Evolutionary conservation across 1,139 yeast genomes (phyloP).

Genomic region (Groenewaldozyma sp.): DNA sequence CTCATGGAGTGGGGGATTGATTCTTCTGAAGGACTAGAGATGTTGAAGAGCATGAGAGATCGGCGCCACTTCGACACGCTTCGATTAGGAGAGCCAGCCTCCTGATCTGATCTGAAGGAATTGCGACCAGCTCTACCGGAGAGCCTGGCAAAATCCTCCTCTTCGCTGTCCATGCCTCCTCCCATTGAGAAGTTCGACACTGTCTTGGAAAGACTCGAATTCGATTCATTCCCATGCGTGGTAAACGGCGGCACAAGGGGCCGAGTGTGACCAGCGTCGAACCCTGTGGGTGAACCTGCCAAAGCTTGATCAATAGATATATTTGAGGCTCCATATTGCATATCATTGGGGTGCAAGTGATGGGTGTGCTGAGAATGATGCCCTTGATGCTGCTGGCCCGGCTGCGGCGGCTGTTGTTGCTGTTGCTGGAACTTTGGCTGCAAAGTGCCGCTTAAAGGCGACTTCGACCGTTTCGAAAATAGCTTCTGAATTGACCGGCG

Average conservation of each 20-base stretch:
- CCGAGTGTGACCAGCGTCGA: background rate
- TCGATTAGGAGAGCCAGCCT: conserved; percentile 10
- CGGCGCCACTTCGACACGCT: conserved; percentile 25
- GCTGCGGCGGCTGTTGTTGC: background rate
- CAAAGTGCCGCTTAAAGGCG: conserved; percentile 8
- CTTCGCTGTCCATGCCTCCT: conserved; percentile 18
- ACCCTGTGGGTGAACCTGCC: conserved; percentile 12
- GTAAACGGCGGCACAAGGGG: conserved; percentile 1
- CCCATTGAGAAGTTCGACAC: conserved; percentile 17
- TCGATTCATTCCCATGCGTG: conserved; percentile 19
- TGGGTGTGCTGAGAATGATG: background rate
- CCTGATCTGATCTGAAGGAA: conserved; percentile 1
- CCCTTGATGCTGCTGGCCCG: background rate
- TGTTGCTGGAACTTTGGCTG: conserved; percentile 2
- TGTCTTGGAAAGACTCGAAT: conserved; percentile 15
- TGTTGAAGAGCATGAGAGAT: conserved; percentile 21
- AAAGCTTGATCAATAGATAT: conserved; percentile 20
- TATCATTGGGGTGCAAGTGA: conserved; percentile 1
- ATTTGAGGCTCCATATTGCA: conserved; percentile 9
- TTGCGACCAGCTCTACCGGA: conserved; percentile 3
- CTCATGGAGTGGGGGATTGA: background rate
- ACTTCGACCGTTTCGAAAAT: conserved; percentile 14
- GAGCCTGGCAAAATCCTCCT: conserved; percentile 7
- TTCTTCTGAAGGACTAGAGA: conserved; percentile 4
- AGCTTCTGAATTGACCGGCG: conserved; percentile 10